phyloP scores from a whole-genome alignment of 192 early-diverging fungal species.

The Dimargaris xerosporica region DNA sequence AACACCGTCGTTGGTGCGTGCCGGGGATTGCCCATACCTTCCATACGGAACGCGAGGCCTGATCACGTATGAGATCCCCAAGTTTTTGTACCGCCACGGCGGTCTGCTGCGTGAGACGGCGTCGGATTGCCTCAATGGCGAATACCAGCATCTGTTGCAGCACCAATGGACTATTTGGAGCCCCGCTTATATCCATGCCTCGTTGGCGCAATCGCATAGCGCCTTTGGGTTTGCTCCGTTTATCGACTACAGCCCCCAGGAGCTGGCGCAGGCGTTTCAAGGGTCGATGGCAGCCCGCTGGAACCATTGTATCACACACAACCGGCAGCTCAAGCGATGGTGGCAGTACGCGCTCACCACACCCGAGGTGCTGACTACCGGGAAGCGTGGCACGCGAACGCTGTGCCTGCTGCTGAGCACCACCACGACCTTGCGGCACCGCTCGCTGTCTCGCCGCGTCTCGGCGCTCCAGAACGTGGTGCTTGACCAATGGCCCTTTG shows the following conservation, averaged over 20 bases:
- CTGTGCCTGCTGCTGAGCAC: neutral
- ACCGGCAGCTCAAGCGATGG: neutral
- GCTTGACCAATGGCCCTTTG: slow-evolving; percentile 13
- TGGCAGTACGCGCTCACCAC: neutral
- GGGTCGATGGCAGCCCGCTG: slow-evolving; percentile 11
- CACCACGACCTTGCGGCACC: neutral
- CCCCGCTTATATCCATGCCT: slow-evolving; percentile 34
- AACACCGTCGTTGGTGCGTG: slow-evolving; percentile 44
- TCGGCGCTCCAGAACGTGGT: slow-evolving; percentile 12
- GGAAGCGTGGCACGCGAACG: neutral
- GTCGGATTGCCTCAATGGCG: slow-evolving; percentile 26
- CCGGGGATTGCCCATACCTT: slow-evolving; percentile 36
- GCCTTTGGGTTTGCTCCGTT: slow-evolving; percentile 42
- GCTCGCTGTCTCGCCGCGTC: neutral
- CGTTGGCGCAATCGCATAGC: slow-evolving; percentile 21
- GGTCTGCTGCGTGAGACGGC: slow-evolving; percentile 29
- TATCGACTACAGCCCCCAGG: slow-evolving; percentile 27
- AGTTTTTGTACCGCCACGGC: slow-evolving; percentile 48
- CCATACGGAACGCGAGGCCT: slow-evolving; percentile 45
- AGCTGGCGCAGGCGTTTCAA: slow-evolving; percentile 26
- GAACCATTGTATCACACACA: neutral
- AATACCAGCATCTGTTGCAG: slow-evolving; percentile 25
- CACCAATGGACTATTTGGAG: slow-evolving; percentile 40
- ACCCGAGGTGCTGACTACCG: neutral
- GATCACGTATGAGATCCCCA: slow-evolving; percentile 49